Evolutionary conservation across 176 grass and related monocot species (phyloP), one percentile per base, ranked within the genome.

Genomic region (Bolboschoenus planiculmis): DNA sequence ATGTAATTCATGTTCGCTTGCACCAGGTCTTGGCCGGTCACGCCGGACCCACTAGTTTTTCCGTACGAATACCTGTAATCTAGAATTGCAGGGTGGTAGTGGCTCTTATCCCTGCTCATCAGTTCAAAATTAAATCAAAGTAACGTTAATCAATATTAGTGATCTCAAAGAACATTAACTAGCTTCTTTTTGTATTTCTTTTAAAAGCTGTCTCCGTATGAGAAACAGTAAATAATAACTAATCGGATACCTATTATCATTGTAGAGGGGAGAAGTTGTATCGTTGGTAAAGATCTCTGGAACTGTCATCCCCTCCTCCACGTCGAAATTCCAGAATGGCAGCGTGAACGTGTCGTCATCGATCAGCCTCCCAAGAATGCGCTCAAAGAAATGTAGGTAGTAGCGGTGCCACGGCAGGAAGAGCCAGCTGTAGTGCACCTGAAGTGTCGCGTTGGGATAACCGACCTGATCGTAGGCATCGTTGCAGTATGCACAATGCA

Each of bases 401-500:
- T 81, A 87, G 46, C 87, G 81, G 87, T 94, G 92, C 82, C 84
- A 89, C 8, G 92, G 85, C 82, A 86, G 85, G 82, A 94, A 94
- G 18, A 91, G 31, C 92, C 92, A 94, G 2, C 85, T 89, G 83
- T 33, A 66, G 83, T 94, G 92, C 20, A 94, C 56, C 85, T 91
- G 79, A 14, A 93, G 36, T 1, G 2, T 1, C 5, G 91, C 58
- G 18, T 55, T 80, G 0, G 74, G 20, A 30, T 27, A 23, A 5
- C 57, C 82, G 6, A 5, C 27, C 86, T 92, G 90, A 21, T 82
- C 70, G 56, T 89, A 90, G 18, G 88, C 83, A 13, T 81, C 86
- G 57, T 86, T 83, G 84, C 93, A 96, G 85, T 92, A 96, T 11
- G 88, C 88, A 78, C 93, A 96, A 64, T 96, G 93, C 14, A 96